A percentile compares a stretch with the other conserved stretches of the same genome.
These are phyloP conservation scores for Candida montana DNA, from an alignment of 805 yeast species.

Conservation along the genomic window DNA sequence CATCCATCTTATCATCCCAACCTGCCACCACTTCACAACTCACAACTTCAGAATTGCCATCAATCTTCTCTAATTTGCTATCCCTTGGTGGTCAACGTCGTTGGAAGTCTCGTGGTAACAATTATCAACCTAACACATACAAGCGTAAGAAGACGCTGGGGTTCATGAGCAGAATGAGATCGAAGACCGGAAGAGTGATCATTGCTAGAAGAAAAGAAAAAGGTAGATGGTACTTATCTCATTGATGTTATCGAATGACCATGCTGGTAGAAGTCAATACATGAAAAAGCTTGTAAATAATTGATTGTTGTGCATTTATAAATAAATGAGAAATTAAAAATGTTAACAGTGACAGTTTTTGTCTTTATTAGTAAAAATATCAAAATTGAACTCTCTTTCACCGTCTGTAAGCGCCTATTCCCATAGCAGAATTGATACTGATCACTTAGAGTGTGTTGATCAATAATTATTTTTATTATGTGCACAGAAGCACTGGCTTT, in stretches of 20 bases:
- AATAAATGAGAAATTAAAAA: neutral
- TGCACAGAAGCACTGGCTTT: no score
- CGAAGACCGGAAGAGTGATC: constrained; percentile 72
- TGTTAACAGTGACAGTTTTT: no score
- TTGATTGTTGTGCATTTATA: neutral
- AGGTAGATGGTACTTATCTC: constrained; percentile 91
- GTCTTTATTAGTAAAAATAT: no score
- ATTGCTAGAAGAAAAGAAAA: constrained; percentile 74
- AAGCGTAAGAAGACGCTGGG: constrained; percentile 89
- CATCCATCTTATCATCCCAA: neutral
- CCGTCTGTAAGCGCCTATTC: no score
- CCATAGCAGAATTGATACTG: no score
- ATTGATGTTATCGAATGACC: no score
- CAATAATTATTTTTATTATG: no score
- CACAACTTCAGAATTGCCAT: constrained; percentile 4
- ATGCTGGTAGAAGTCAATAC: no score
- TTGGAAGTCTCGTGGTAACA: constrained; percentile 89
- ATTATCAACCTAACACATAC: constrained; percentile 89
- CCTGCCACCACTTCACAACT: neutral
- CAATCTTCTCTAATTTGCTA: constrained; percentile 26
- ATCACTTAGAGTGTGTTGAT: no score
- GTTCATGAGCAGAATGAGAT: constrained; percentile 75
- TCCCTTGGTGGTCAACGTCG: constrained; percentile 46
- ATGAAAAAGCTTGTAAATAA: neutral
- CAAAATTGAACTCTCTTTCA: no score